Percentiles rank a stretch among this genome's conserved stretches.
These are phyloP conservation scores for Schizosaccharomyces cryophilus DNA, from an alignment of 805 yeast genomes.

Conservation along the genomic window DNA sequence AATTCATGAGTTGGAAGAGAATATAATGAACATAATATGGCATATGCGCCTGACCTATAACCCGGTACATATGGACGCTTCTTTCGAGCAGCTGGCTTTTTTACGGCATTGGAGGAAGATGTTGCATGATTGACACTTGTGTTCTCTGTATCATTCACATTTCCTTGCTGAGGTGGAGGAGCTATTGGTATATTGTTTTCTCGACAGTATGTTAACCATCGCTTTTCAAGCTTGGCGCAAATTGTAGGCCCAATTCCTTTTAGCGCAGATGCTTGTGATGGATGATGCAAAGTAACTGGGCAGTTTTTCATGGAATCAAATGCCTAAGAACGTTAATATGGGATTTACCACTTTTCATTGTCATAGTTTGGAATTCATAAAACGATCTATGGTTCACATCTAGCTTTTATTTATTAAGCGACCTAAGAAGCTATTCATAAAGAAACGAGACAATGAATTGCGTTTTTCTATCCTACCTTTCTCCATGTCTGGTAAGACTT, in stretches of 20 bases:
- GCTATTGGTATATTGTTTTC: constrained; percentile 20
- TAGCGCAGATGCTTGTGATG: constrained; percentile 32
- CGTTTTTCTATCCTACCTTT: neutral
- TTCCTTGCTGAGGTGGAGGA: neutral
- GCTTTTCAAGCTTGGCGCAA: constrained; percentile 24
- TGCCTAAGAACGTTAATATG: constrained; percentile 19
- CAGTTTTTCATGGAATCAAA: constrained; percentile 24
- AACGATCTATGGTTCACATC: too few species aligned
- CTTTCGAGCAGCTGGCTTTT: constrained; percentile 7
- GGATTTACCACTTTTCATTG: neutral
- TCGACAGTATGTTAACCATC: constrained; percentile 30
- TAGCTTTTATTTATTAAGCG: too few species aligned
- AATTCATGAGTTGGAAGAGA: constrained; percentile 23
- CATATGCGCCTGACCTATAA: constrained; percentile 64
- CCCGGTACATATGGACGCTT: constrained; percentile 37
- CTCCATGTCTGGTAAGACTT: constrained; percentile 1
- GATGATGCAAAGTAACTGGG: constrained; percentile 25
- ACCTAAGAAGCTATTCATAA: too few species aligned
- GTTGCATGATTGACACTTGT: neutral
- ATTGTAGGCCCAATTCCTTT: constrained; percentile 54
- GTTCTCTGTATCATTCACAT: neutral
- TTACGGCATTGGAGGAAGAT: constrained; percentile 2
- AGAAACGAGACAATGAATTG: neutral
- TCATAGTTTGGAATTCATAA: too few species aligned
- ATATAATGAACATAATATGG: constrained; percentile 38